Evolutionary conservation across 2,329 filamentous ascomycete species (phyloP), one percentile per base, ranked within the genome.

Genomic region (Aspergillus glaucus): DNA sequence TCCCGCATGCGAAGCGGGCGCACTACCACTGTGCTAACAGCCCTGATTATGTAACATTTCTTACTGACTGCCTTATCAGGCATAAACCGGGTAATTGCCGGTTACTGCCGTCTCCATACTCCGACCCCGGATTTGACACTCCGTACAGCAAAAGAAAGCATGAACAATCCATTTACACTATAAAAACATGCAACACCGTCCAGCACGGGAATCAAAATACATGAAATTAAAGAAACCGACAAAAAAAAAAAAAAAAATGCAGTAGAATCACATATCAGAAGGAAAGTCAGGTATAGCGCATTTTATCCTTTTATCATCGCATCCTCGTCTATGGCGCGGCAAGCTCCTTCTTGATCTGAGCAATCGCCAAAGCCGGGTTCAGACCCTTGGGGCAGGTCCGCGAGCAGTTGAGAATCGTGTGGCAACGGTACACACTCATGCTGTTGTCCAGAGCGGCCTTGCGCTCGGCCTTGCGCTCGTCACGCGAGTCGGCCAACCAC

Each of bases 391-490:
- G 93, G 75, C 93, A 98, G 48, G 92, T 95, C 72, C 89, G 81
- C 59, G 91, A 92, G 84, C 92, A 98, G 82, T 98, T 98, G 62
- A 98, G 83, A 69, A 98, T 98, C 56, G 93, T 98, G 80, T 98
- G 93, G 81, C 93, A 98, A 66, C 93, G 83, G 81, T 98, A 98
- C 72, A 98, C 72, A 74, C 87, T 94, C 93, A 98, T 98, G 69
- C 87, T 93, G 82, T 98, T 98, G 75, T 98, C 92, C 62, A 98
- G 80, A 51, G 87, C 87, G 57, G 85, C 83, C 81, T 93, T 93
- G 70, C 93, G 86, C 80, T 95, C 84, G 50, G 80, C 84, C 63
- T 79, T 94, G 72, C 82, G 84, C 82, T 96, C 87, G 70, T 98
- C 93, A 73, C 93, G 86, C 40, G 88, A 94, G 72, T 98, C 93